Conservation (phyloP, 192 early-diverging fungal genomes). For the Chytriomyces confervae region DNA sequence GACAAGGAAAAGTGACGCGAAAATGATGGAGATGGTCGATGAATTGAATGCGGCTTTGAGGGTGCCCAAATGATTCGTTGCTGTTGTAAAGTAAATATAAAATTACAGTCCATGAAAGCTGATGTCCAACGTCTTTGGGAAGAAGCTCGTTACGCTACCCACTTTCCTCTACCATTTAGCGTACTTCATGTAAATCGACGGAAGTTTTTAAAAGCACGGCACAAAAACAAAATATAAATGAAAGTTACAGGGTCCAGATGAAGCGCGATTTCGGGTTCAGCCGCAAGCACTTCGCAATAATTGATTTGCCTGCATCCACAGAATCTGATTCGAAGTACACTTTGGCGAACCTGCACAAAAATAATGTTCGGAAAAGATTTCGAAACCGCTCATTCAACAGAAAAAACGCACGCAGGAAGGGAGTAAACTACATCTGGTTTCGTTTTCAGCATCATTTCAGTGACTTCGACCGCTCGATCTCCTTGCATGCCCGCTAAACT, state of each 20-base stretch:
- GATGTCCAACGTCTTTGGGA: too few relatives aligned
- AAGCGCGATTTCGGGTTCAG: neutral
- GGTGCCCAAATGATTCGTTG: too few relatives aligned
- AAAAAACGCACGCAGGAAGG: neutral
- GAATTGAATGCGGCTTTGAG: neutral
- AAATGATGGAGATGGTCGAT: neutral
- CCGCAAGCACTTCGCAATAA: neutral
- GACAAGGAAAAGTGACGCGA: neutral
- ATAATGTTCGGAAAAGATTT: neutral
- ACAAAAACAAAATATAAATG: neutral
- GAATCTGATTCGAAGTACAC: constrained; percentile 17
- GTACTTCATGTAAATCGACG: neutral
- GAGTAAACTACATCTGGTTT: constrained; percentile 4
- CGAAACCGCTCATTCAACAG: neutral
- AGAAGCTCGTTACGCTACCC: too few relatives aligned
- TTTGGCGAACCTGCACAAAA: constrained; percentile 13
- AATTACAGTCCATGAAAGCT: too few relatives aligned
- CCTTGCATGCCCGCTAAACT: neutral
- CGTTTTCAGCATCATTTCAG: constrained; percentile 13
- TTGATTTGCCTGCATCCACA: neutral
- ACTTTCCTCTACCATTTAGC: too few relatives aligned
- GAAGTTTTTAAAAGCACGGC: neutral
- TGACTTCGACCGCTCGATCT: neutral
- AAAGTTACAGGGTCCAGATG: constrained; percentile 15
- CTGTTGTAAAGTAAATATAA: too few relatives aligned